Conservation (phyloP, 345 rosid genomes). For the sweet orange (Citrus sinensis) region DNA sequence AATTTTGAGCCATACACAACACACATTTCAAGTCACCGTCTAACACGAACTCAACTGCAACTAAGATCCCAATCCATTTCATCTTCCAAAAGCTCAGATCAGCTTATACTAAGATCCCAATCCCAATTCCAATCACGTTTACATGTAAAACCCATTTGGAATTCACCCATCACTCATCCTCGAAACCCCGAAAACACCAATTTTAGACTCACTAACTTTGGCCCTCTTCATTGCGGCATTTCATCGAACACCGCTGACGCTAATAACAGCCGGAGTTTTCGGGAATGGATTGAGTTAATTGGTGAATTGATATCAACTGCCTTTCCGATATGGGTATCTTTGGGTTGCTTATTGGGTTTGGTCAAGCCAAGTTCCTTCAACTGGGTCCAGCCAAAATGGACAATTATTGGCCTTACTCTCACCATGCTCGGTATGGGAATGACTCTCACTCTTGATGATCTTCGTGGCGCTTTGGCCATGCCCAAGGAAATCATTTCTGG, state of each 20-base stretch:
- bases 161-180: background rate
- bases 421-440: constrained; percentile 97
- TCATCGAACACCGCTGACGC: constrained; percentile 45
- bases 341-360: constrained; percentile 75
- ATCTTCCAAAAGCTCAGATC: background rate
- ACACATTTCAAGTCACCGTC: background rate
- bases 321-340: constrained; percentile 82
- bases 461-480: constrained; percentile 75
- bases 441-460: constrained; percentile 87
- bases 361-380: constrained; percentile 56
- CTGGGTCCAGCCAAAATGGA: constrained; percentile 79
- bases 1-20: background rate
- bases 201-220: background rate
- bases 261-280: constrained; percentile 30
- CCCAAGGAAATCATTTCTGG: constrained; percentile 78
- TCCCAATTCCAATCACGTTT: background rate
- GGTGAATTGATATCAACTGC: constrained; percentile 71
- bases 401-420: constrained; percentile 56
- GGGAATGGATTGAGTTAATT: constrained; percentile 60
- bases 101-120: constrained; percentile 2
- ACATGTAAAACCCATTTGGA: background rate
- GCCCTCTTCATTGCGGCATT: constrained; percentile 43
- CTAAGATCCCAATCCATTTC: background rate
- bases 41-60: background rate
- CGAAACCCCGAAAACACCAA: too few species aligned